Evolutionary conservation across 768 basidiomycete species (phyloP).

Genomic region (Suillus paluster): DNA sequence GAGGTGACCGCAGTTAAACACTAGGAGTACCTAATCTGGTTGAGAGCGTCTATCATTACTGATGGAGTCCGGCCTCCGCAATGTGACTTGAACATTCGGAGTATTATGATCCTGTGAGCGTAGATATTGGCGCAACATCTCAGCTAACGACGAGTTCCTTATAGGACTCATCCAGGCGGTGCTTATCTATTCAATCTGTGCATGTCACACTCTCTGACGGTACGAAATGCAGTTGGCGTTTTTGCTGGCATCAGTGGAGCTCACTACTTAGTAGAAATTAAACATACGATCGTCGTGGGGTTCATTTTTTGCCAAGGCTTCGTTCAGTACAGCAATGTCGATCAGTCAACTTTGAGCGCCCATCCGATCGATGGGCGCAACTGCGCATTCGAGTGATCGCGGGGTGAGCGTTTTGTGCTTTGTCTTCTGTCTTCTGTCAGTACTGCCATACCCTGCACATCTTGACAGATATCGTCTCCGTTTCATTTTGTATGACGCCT

Average conservation of each 20-base stretch:
- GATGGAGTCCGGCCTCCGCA: neutral
- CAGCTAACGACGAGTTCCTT: slow-evolving; percentile 12
- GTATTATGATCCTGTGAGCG: slow-evolving; percentile 7
- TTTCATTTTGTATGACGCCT: slow-evolving; percentile 6
- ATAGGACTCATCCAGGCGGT: neutral
- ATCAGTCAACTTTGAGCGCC: neutral
- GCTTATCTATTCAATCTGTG: neutral
- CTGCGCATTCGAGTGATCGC: too few relatives aligned
- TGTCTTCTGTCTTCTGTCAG: slow-evolving; percentile 4
- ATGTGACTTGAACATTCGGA: neutral
- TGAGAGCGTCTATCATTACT: too few relatives aligned
- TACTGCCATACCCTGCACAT: slow-evolving; percentile 7
- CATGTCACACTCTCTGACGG: neutral
- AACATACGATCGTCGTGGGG: slow-evolving; percentile 12
- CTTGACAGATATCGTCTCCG: slow-evolving; percentile 2
- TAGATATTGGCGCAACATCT: slow-evolving; percentile 7
- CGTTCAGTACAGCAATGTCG: neutral
- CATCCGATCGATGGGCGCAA: too few relatives aligned
- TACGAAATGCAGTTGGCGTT: neutral
- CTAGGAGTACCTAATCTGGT: neutral
- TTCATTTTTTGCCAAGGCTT: slow-evolving; percentile 2
- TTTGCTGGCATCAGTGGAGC: neutral
- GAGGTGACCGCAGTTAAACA: neutral
- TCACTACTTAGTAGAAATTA: neutral
- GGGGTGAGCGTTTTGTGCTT: too few relatives aligned